Conservation (phyloP, 306 rosid genomes). For the Styphnolobium japonicum region DNA sequence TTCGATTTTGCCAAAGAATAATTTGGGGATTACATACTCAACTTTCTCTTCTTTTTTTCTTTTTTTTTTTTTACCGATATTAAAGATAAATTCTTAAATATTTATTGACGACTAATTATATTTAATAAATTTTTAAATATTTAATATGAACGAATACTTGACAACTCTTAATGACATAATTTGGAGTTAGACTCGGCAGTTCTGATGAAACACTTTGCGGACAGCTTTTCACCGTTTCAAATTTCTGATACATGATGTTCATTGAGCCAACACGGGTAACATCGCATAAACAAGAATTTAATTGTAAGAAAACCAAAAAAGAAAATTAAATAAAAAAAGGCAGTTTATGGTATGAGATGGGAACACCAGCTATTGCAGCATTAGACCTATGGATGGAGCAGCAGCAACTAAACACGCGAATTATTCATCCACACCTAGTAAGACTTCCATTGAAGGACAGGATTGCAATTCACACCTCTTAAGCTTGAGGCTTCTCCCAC, state of each 20-base stretch:
- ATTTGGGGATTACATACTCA: no score
- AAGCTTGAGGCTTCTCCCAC: conserved; percentile 90
- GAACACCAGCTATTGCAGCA: conserved; percentile 25
- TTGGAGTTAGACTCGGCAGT: not conserved
- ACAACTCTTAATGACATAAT: no score
- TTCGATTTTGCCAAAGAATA: not conserved
- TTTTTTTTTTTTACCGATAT: no score
- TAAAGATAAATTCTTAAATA: no score
- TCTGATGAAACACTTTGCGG: not conserved
- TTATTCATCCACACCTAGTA: conserved; percentile 57
- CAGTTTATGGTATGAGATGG: conserved; percentile 29
- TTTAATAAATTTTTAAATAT: no score
- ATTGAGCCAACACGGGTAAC: conserved; percentile 38
- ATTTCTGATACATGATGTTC: conserved; percentile 23
- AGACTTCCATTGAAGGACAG: conserved; percentile 24
- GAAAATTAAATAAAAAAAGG: not conserved
- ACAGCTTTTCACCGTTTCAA: not conserved
- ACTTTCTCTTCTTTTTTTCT: no score
- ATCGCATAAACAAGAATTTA: conserved; percentile 31
- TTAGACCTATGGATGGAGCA: conserved; percentile 13
- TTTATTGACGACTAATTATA: no score
- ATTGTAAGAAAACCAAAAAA: not conserved
- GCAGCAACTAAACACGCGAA: conserved; percentile 40
- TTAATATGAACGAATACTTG: no score
- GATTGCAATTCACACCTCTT: conserved; percentile 2